Evolutionary conservation across 2,329 filamentous ascomycete species (phyloP).

Genomic region (Paraconiothyrium sp.): DNA sequence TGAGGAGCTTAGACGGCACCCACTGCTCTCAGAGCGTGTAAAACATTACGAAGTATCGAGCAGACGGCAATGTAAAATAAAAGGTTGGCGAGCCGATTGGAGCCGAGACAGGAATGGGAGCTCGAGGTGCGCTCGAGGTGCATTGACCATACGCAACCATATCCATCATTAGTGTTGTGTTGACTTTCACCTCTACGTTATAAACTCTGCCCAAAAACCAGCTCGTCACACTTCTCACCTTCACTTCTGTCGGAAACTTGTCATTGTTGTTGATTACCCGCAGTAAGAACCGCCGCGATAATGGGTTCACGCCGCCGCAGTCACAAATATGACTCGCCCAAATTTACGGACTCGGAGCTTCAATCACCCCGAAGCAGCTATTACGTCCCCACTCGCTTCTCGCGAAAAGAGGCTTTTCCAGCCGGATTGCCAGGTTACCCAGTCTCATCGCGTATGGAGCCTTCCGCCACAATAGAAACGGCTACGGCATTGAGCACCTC

Average conservation of each 20-base stretch:
- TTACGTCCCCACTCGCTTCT: not conserved
- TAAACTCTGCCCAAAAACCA: no score
- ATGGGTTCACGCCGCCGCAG: not conserved
- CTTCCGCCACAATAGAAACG: not conserved
- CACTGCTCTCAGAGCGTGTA: not conserved
- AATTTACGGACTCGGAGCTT: not conserved
- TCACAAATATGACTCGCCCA: not conserved
- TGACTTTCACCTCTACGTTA: not conserved
- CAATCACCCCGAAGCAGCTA: not conserved
- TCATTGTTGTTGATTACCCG: not conserved
- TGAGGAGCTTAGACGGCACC: not conserved
- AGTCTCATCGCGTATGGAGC: not conserved
- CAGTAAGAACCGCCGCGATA: not conserved
- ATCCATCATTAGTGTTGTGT: not conserved
- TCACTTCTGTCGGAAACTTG: not conserved
- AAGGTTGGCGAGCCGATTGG: not conserved
- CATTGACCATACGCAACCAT: not conserved
- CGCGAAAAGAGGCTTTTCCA: not conserved
- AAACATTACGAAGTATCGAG: slow-evolving; percentile 5
- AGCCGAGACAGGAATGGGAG: not conserved
- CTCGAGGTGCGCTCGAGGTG: not conserved
- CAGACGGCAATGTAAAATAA: not conserved
- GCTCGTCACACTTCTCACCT: not conserved
- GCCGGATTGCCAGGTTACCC: not conserved
- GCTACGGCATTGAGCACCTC: not conserved